Evolutionary conservation across 1,139 yeast genomes (phyloP).

Genomic region (Casaregolazyma lundiana): DNA sequence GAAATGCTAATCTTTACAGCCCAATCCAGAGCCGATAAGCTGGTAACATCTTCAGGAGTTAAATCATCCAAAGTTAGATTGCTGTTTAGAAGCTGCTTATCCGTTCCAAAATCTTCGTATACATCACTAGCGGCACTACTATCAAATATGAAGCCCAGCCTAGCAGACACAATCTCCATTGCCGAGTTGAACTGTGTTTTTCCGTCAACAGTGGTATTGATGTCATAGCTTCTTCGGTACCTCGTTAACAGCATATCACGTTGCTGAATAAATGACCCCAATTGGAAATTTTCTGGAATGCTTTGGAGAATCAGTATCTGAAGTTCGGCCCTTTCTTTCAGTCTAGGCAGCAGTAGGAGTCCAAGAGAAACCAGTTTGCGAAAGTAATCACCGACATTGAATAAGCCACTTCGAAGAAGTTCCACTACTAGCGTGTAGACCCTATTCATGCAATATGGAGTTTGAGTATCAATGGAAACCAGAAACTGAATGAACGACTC

Average conservation of each 20-base stretch:
- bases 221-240: constrained; percentile 9
- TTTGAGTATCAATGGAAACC: constrained; percentile 21
- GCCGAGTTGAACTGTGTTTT: constrained; percentile 11
- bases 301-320: constrained; percentile 52
- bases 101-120: constrained; percentile 1
- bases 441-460: constrained; percentile 31
- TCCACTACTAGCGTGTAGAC: constrained; percentile 54
- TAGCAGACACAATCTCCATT: constrained; percentile 1
- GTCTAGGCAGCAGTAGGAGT: constrained; percentile 46
- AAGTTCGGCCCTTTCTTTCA: constrained; percentile 33
- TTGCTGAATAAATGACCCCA: constrained; percentile 19
- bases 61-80: constrained; percentile 12
- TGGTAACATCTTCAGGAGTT: constrained; percentile 9
- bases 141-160: constrained; percentile 14
- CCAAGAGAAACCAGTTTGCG: constrained; percentile 83
- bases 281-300: constrained; percentile 39
- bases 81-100: neutral
- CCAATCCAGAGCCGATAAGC: constrained; percentile 13
- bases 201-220: constrained; percentile 3
- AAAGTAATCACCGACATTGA: constrained; percentile 63
- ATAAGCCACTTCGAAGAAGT: constrained; percentile 44
- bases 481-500: constrained; percentile 29
- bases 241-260: constrained; percentile 23
- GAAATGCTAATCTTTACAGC: constrained; percentile 19
- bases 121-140: neutral